These are phyloP conservation scores for Podaxis pistillaris DNA, from an alignment of 768 basidiomycete genomes.

Conservation along the genomic window DNA sequence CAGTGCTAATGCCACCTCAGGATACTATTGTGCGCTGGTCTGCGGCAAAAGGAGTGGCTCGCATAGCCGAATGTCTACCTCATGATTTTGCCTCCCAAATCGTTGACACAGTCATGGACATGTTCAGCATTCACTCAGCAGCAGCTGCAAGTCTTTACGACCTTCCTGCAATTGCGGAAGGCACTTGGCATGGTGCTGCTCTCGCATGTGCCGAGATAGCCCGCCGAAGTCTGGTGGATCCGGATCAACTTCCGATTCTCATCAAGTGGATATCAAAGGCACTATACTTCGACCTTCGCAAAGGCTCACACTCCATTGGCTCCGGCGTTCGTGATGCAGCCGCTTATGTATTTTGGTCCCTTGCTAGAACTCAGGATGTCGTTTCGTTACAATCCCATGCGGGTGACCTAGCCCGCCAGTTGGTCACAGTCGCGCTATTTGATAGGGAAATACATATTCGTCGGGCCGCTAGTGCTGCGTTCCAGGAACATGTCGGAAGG, in stretches of 20 bases:
- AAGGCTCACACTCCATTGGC: conserved; percentile 91
- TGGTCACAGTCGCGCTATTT: conserved; percentile 80
- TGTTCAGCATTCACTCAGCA: conserved; percentile 77
- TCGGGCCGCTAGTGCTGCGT: conserved; percentile 94
- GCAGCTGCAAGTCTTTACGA: conserved; percentile 65
- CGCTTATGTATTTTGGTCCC: conserved; percentile 92
- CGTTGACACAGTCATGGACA: conserved; percentile 69
- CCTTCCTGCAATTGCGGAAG: conserved; percentile 75
- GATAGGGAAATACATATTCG: conserved; percentile 96
- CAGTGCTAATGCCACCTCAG: conserved; percentile 36
- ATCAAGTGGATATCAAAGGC: conserved; percentile 86
- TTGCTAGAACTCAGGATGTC: conserved; percentile 75
- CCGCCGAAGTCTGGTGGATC: conserved; percentile 69
- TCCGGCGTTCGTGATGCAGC: conserved; percentile 94
- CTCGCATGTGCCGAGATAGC: conserved; percentile 92
- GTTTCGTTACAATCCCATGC: conserved; percentile 60
- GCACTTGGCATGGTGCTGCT: conserved; percentile 93
- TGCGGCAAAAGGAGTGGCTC: conserved; percentile 87
- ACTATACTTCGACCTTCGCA: conserved; percentile 87
- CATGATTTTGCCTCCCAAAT: conserved; percentile 74
- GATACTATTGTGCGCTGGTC: conserved; percentile 96
- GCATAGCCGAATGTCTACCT: conserved; percentile 81
- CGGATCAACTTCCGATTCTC: conserved; percentile 56
- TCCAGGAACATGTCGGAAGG: conserved; percentile 95
- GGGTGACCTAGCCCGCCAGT: conserved; percentile 58